phyloP scores from a whole-genome alignment of 768 basidiomycete genomes.

The Serendipita sp. region DNA sequence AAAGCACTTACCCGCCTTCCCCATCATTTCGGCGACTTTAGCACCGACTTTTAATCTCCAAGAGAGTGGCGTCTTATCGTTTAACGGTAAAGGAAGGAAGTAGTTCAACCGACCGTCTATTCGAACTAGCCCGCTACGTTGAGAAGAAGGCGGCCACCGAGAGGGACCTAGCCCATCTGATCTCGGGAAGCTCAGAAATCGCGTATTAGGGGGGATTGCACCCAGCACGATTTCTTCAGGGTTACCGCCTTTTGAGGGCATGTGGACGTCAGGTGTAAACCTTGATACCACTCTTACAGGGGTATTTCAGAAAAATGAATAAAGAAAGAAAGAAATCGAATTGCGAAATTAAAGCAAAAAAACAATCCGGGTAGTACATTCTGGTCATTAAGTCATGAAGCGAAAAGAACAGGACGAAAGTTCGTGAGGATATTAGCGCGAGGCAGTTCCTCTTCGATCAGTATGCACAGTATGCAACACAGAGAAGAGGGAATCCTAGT shows the following conservation, averaged over 20 bases:
- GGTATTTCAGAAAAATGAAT: no score
- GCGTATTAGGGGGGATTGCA: conserved; percentile 13
- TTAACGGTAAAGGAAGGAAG: conserved; percentile 37
- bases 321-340: background rate
- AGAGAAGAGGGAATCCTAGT: conserved; percentile 83
- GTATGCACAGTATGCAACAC: conserved; percentile 53
- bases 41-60: conserved; percentile 36
- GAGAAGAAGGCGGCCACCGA: conserved; percentile 44
- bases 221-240: background rate
- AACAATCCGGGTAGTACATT: background rate
- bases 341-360: background rate
- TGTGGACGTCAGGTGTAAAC: background rate
- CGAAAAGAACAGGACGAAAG: background rate
- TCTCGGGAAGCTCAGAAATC: conserved; percentile 40
- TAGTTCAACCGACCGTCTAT: conserved; percentile 52
- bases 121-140: conserved; percentile 23
- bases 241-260: background rate
- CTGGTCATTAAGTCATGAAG: background rate
- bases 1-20: conserved; percentile 31
- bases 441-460: conserved; percentile 14
- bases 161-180: conserved; percentile 38
- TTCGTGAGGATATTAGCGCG: no score
- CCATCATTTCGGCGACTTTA: conserved; percentile 27
- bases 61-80: conserved; percentile 34
- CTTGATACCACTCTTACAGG: background rate